Evolutionary conservation across 306 rosid species (phyloP).

Genomic region (Cicer pinnatifidum): DNA sequence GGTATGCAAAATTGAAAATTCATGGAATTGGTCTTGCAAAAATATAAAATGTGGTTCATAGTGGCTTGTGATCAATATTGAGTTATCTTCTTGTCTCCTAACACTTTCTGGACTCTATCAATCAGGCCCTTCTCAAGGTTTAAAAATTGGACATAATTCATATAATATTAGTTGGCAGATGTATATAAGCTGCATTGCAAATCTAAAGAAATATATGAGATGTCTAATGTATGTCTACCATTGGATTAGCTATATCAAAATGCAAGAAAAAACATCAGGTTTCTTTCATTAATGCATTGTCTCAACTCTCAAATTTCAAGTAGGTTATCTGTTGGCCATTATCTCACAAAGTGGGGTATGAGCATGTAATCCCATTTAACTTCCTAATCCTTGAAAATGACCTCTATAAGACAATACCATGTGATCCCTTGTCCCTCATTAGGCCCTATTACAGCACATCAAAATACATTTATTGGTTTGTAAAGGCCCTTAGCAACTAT

Average conservation of each 20-base stretch:
- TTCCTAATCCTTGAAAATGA: constrained; percentile 20
- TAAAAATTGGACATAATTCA: neutral
- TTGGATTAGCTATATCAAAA: constrained; percentile 3
- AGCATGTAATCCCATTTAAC: constrained; percentile 28
- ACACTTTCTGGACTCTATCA: neutral
- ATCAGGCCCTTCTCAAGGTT: neutral
- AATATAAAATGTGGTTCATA: constrained; percentile 27
- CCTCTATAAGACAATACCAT: constrained; percentile 41
- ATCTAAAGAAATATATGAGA: constrained; percentile 12
- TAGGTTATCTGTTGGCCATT: constrained; percentile 10
- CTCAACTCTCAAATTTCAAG: neutral
- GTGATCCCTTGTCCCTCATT: constrained; percentile 19
- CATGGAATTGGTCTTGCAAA: neutral
- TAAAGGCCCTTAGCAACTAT: constrained; percentile 26
- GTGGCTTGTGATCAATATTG: neutral
- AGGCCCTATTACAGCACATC: constrained; percentile 1
- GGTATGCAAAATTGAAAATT: neutral
- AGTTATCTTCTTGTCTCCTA: constrained; percentile 6
- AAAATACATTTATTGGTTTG: neutral
- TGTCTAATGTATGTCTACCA: constrained; percentile 34
- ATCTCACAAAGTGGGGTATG: constrained; percentile 4
- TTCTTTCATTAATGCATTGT: neutral
- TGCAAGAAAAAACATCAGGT: neutral
- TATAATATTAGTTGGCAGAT: constrained; percentile 2
- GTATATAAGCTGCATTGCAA: constrained; percentile 5